Conservation (phyloP, 2,329 filamentous ascomycete genomes). For the Epichloe gansuensis region DNA sequence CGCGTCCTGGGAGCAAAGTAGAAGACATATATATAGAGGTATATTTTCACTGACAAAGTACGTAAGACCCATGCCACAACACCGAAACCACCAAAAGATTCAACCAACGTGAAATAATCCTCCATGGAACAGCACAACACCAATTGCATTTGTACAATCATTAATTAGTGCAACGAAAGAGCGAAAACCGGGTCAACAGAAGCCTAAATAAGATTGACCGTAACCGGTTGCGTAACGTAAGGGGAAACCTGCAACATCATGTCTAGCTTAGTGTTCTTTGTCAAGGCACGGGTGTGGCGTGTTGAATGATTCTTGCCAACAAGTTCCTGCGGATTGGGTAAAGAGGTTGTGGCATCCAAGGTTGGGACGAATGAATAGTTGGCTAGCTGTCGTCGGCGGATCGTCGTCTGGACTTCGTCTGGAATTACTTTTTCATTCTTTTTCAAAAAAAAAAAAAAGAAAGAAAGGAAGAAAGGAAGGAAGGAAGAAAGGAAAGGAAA, state of each 20-base stretch:
- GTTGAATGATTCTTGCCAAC: background rate
- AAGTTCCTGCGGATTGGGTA: background rate
- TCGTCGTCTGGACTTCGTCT: background rate
- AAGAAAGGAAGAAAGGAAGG: background rate
- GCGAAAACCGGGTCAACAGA: constrained; percentile 3
- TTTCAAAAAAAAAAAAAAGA: too few relatives aligned
- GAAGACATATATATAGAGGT: background rate
- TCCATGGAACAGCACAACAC: constrained; percentile 1
- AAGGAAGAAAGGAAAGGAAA: background rate
- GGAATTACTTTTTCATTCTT: too few relatives aligned
- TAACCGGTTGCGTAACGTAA: constrained; percentile 2
- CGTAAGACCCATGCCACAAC: background rate
- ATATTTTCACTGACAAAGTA: background rate
- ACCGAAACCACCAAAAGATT: background rate
- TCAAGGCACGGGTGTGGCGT: constrained; percentile 5
- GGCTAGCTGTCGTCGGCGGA: background rate
- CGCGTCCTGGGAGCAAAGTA: background rate
- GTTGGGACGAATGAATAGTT: background rate
- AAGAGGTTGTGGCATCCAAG: background rate
- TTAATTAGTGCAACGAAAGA: background rate
- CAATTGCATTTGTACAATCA: constrained; percentile 1
- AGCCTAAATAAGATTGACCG: constrained; percentile 1
- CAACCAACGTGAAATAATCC: background rate
- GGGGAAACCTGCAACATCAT: constrained; percentile 5
- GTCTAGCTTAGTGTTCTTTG: constrained; percentile 8